Base-by-base conservation (phyloP, 192 early-diverging fungal genomes). In the Coemansia sp. region DNA sequence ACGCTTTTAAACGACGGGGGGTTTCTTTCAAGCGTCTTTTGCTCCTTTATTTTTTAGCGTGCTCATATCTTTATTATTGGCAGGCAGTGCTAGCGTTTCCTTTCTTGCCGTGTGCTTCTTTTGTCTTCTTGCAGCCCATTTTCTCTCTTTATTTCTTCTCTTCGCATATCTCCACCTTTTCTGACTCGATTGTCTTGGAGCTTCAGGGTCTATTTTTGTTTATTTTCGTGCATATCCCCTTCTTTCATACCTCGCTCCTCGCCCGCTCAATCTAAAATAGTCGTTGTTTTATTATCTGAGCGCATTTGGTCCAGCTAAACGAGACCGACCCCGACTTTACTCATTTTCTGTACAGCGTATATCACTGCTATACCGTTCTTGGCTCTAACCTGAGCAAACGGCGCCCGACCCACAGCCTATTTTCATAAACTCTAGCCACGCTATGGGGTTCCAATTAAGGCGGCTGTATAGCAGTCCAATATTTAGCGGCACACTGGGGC, bases 391-490 rank as follows among this genome's bases (percentile, higher is more conserved):
- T 17, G 43, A 47, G 43, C 43, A 47, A 12, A 16, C 14, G 12
- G 3, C 14, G n/a, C 43, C n/a, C 43, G 48, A 19, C 48, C 21
- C 48, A 17, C 47, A 19, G 4, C 5, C 7, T 49, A 49, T 49
- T 49, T 49, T 7, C 4, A 4, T 19, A 19, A n/a, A 49, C 8
- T 22, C 48, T 5, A 19, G 19, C 23, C 51, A 25, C 50, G 4
- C 23, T 16, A 74, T 65, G 61, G 26, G 12, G 62, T 55, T 73
- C 41, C 55, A 27, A 48, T 27, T 74, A 23, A 64, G 64, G 31
- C 78, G 78, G 63, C 47, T 75, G 27, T 59, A 69, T 37, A 61
- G 69, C 66, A 81, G 66, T 64, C 78, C 78, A 10, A 70, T 81
- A 64, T 81, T 81, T 50, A 43, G 66, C 19, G 78, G 72, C 54